Base-by-base conservation (phyloP, 2,329 filamentous ascomycete genomes). In the Xylaria digitata region DNA sequence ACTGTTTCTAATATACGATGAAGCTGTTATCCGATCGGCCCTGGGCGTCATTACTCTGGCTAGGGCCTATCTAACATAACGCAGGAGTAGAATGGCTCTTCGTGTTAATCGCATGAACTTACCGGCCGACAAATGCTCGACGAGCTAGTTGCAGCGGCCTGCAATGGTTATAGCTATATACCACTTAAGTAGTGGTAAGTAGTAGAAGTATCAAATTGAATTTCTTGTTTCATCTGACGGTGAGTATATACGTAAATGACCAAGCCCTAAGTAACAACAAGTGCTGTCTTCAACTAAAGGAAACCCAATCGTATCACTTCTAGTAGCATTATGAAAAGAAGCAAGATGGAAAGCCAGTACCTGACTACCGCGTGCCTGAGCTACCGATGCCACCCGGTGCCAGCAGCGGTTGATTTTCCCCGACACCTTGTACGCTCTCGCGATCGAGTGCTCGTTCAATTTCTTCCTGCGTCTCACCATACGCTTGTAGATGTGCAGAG, bases 331-430 rank as follows among this genome's bases (percentile, higher is more conserved):
- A 50, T 58, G 23, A 58, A 64, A 54, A 46, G 17, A 57, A 52
- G 32, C 32, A 52, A 59, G n/a, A 32, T 49, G n/a, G n/a, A 21
- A 63, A 46, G 48, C 23, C 37, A 43, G 15, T 46, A 61, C 42
- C 23, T 60, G 43, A 50, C 65, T 72, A 78, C 53, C 76, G 75
- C 46, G 74, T 71, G 45, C 76, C 74, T 48, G 75, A 77, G 63
- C 75, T 77, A 50, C 77, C 76, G 34, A 77, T 71, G 26, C 77
- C 77, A 45, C 75, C 76, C 8, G 76, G 76, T 7, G 76, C 76
- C 43, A 78, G 67, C n/a, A 78, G 70, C n/a, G 77, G 77, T 57
- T 78, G 76, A 57, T 77, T 75, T 57, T 78, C 77, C 30, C 76
- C 77, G 9, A 77, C 65, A 0, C 75, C 77, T 61, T 78, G 77